Percentiles rank a stretch among this genome's conserved stretches.
phyloP scores from a whole-genome alignment of 1,284 basidiomycete genomes.

The Ganoderma meredithae region DNA sequence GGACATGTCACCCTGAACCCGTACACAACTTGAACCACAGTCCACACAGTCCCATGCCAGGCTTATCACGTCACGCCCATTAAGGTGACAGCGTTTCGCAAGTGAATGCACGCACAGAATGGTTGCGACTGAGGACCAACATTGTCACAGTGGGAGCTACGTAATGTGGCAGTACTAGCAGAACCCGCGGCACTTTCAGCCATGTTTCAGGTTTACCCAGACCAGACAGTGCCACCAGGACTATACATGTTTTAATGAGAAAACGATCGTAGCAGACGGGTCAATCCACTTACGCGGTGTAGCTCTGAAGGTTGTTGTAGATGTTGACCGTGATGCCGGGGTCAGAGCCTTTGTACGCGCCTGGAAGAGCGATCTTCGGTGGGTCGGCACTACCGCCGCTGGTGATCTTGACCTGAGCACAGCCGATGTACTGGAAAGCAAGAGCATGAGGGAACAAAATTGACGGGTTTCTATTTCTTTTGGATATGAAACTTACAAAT shows the following conservation, averaged over 20 bases:
- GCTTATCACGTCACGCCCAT: not conserved
- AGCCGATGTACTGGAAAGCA: constrained; percentile 47
- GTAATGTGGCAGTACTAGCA: not conserved
- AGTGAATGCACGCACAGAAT: not conserved
- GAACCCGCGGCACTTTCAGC: not conserved
- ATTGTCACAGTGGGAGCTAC: constrained; percentile 5
- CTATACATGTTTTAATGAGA: constrained; percentile 15
- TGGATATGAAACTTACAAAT: constrained; percentile 39
- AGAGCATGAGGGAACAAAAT: not conserved
- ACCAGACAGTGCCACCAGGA: constrained; percentile 41
- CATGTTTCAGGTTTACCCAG: constrained; percentile 32
- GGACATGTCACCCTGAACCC: too few species aligned
- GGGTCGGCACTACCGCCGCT: constrained; percentile 53
- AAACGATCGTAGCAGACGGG: not conserved
- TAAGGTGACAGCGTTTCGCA: not conserved
- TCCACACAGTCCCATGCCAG: not conserved
- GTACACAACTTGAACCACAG: too few species aligned
- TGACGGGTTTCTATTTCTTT: not conserved
- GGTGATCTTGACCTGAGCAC: constrained; percentile 53
- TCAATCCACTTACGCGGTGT: constrained; percentile 42
- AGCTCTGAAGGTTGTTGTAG: constrained; percentile 57
- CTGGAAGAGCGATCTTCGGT: constrained; percentile 55
- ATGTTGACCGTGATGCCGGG: constrained; percentile 60
- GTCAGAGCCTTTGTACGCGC: constrained; percentile 52
- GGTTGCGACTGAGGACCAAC: not conserved